These are phyloP conservation scores for Caryopteris hybrid DNA, from an alignment of 305 asterid genomes.

Conservation along the genomic window DNA sequence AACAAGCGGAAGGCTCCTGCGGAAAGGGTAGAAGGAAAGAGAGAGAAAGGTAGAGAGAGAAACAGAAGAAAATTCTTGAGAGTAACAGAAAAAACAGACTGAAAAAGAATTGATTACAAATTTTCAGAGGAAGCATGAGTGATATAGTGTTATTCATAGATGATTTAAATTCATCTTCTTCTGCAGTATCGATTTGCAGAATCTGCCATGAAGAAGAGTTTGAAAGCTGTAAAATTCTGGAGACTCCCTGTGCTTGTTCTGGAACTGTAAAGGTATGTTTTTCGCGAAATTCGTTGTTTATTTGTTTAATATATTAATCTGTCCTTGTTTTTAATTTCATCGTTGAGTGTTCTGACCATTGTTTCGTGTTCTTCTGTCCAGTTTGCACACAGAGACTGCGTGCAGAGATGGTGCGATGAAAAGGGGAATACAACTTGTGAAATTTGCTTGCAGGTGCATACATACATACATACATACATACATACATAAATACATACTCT, in stretches of 20 bases:
- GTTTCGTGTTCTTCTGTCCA: slow-evolving; percentile 9
- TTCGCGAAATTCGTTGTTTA: background rate
- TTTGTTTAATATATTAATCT: background rate
- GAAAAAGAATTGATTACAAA: too few relatives aligned
- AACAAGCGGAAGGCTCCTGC: background rate
- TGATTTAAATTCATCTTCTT: slow-evolving; percentile 29
- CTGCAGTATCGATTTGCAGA: slow-evolving; percentile 49
- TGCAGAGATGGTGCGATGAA: slow-evolving; percentile 95
- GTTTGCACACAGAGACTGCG: slow-evolving; percentile 95
- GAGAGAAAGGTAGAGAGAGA: slow-evolving; percentile 9
- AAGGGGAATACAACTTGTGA: slow-evolving; percentile 86
- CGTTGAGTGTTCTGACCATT: background rate
- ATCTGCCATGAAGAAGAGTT: slow-evolving; percentile 83
- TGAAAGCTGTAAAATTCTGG: slow-evolving; percentile 55
- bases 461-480: background rate
- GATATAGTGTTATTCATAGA: slow-evolving; percentile 42
- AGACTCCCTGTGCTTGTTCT: slow-evolving; percentile 86
- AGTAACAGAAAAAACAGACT: slow-evolving; percentile 26
- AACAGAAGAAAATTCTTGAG: background rate
- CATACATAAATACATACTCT: too few relatives aligned
- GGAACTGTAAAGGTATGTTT: slow-evolving; percentile 79
- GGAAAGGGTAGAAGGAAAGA: background rate
- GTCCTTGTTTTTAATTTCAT: background rate
- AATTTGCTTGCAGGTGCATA: slow-evolving; percentile 78
- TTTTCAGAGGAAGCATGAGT: slow-evolving; percentile 31